These are phyloP conservation scores for Cucumis hystrix DNA, from an alignment of 306 rosid genomes.

Conservation along the genomic window DNA sequence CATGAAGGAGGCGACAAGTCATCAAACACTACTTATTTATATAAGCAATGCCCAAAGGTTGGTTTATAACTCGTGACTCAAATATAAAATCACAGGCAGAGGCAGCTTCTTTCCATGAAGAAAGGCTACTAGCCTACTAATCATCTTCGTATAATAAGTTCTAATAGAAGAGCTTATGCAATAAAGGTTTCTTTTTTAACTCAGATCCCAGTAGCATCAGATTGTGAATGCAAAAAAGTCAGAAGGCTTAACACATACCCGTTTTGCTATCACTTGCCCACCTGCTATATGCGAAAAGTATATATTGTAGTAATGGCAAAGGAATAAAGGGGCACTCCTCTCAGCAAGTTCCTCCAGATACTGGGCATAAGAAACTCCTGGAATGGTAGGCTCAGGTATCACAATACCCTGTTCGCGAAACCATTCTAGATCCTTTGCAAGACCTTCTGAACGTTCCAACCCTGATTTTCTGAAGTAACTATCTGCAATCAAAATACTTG, in stretches of 20 bases:
- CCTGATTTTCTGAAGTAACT: slow-evolving; percentile 79
- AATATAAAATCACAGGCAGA: neutral
- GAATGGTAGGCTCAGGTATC: slow-evolving; percentile 45
- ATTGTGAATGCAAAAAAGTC: neutral
- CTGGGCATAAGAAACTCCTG: slow-evolving; percentile 56
- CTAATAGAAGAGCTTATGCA: neutral
- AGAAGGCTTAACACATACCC: slow-evolving; percentile 22
- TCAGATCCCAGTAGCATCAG: neutral
- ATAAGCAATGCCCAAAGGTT: neutral
- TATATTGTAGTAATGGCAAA: slow-evolving; percentile 72
- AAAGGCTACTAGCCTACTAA: neutral
- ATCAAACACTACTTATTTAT: neutral
- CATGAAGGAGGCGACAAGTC: neutral
- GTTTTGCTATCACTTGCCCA: slow-evolving; percentile 60
- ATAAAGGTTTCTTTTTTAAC: neutral
- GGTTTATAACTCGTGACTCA: neutral
- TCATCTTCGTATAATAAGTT: neutral
- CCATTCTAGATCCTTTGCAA: slow-evolving; percentile 60
- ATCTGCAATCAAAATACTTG: slow-evolving; percentile 20
- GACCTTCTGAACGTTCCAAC: slow-evolving; percentile 55
- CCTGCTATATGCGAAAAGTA: slow-evolving; percentile 74
- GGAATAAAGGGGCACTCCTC: slow-evolving; percentile 55
- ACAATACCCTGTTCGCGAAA: slow-evolving; percentile 32
- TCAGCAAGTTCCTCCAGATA: slow-evolving; percentile 58
- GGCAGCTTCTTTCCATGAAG: neutral